Conservation (phyloP, 345 rosid species). For the Firmiana major region DNA sequence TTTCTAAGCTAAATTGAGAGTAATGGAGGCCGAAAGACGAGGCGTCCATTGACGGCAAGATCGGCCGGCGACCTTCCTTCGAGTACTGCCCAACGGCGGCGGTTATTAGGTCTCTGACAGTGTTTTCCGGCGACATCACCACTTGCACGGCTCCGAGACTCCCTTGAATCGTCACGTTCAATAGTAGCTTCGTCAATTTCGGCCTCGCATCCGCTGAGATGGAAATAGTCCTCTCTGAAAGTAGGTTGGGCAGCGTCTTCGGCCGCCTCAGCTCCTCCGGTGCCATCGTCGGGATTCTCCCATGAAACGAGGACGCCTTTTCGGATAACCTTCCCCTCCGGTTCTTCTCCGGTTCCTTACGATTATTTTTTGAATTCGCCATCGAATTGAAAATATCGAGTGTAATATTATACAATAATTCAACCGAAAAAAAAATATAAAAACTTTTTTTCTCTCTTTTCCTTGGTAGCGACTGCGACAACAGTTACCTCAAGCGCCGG, state of each 20-base stretch:
- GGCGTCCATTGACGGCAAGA: constrained; percentile 40
- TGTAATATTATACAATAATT: background rate
- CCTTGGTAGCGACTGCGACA: background rate
- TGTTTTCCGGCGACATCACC: constrained; percentile 58
- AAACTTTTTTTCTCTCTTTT: background rate
- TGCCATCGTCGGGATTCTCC: constrained; percentile 9
- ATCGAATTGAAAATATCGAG: background rate
- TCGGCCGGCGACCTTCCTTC: constrained; percentile 81
- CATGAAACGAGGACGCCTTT: constrained; percentile 21
- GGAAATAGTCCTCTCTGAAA: background rate
- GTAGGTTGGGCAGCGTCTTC: constrained; percentile 18
- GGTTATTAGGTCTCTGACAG: constrained; percentile 56
- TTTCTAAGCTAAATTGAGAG: constrained; percentile 89
- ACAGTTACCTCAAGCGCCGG: constrained; percentile 54
- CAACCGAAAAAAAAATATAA: background rate
- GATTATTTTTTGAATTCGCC: constrained; percentile 16
- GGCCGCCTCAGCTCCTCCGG: constrained; percentile 16
- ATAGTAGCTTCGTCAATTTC: constrained; percentile 66
- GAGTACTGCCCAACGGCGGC: constrained; percentile 47
- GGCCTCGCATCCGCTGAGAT: constrained; percentile 28
- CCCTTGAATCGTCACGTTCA: constrained; percentile 85
- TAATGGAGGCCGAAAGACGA: constrained; percentile 74
- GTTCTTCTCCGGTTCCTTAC: constrained; percentile 46
- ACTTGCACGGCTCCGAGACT: constrained; percentile 83
- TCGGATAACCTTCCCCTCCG: constrained; percentile 12